Base-by-base conservation (phyloP, 2,329 filamentous ascomycete genomes). In the Beauveria bassiana region DNA sequence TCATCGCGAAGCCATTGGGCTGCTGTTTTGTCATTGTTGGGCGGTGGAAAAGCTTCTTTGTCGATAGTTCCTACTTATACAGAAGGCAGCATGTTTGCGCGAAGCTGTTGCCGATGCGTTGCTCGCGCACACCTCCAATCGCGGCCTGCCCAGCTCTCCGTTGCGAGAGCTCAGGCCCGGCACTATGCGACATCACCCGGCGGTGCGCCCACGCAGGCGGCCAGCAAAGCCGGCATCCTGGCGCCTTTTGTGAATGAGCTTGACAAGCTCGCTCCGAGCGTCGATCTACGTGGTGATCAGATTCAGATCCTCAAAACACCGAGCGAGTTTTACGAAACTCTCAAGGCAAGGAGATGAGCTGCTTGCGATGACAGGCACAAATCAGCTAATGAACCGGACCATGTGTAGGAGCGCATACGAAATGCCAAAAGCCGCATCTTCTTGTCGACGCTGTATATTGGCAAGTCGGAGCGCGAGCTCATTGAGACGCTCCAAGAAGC, bases 391-490 rank as follows among this genome's bases (percentile, higher is more conserved):
- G 34, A 38, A 38, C 5, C 12, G 34, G 34, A 16, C 5, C 34
- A 6, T 6, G 14, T 38, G 26, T 63, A 93, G 89, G 77, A 83
- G 65, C 96, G 93, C 77, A 97, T 99, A 70, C 84, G 83, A 58
- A 84, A 82, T 65, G 95, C 95, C 10, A 85, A 91, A 73, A 81
- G 78, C 58, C 85, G 90, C 63, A 88, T 99, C 66, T 99, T 96
- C 72, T 78, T 99, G 55, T 96, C 93, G n/a, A 99, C 95, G 0
- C 78, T 99, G 58, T 99, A 99, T 72, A 95, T 99, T 71, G 95
- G 95, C 65, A 96, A 93, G 73, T 89, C 89, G 1, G 95, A 99
- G 75, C 82, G 88, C 74, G 95, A 98, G 68, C 81, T 99, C 70
- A 91, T 98, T 62, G 80, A 86, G 20, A 91, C 88, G 0, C 78